Percentiles rank a stretch among this genome's conserved stretches.
phyloP scores from a whole-genome alignment of 352 stramenopile species.

The Pythium phragmitis region DNA sequence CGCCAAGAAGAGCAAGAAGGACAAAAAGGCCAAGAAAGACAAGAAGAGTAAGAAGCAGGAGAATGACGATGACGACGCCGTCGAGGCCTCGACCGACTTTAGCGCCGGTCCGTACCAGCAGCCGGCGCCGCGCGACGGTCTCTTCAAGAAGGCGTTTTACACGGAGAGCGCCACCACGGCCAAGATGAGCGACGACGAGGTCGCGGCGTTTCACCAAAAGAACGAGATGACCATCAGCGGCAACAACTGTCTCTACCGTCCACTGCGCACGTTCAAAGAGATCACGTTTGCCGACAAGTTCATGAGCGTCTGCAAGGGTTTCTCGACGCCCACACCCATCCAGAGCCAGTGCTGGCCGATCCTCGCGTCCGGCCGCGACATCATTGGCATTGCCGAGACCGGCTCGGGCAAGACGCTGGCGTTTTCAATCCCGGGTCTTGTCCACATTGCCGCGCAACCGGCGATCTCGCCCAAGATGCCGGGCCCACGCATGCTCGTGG shows the following conservation, averaged over 20 bases:
- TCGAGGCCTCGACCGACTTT: constrained; percentile 46
- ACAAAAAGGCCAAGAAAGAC: constrained; percentile 45
- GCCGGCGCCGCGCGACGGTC: constrained; percentile 52
- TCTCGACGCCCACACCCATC: constrained; percentile 95
- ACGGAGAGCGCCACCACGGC: constrained; percentile 62
- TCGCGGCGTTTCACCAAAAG: constrained; percentile 83
- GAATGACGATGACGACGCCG: constrained; percentile 13
- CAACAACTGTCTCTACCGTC: constrained; percentile 88
- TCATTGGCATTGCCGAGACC: constrained; percentile 92
- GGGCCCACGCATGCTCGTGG: constrained; percentile 90
- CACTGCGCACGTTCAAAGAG: constrained; percentile 69
- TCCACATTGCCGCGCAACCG: constrained; percentile 77
- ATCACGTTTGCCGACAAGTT: constrained; percentile 79
- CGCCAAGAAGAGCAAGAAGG: constrained; percentile 27
- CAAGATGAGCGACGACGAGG: constrained; percentile 77
- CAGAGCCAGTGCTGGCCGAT: constrained; percentile 97
- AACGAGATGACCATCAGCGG: constrained; percentile 85
- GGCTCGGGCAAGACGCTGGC: constrained; percentile 96
- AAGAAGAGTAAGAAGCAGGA: constrained; percentile 46
- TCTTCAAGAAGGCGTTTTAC: constrained; percentile 88
- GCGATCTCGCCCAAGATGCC: constrained; percentile 54
- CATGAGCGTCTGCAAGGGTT: constrained; percentile 88
- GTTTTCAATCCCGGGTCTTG: constrained; percentile 93
- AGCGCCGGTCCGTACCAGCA: constrained; percentile 77
- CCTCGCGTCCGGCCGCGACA: constrained; percentile 80